These are phyloP conservation scores for Venturia oleaginea DNA, from an alignment of 2,329 filamentous ascomycete genomes.

Conservation along the genomic window DNA sequence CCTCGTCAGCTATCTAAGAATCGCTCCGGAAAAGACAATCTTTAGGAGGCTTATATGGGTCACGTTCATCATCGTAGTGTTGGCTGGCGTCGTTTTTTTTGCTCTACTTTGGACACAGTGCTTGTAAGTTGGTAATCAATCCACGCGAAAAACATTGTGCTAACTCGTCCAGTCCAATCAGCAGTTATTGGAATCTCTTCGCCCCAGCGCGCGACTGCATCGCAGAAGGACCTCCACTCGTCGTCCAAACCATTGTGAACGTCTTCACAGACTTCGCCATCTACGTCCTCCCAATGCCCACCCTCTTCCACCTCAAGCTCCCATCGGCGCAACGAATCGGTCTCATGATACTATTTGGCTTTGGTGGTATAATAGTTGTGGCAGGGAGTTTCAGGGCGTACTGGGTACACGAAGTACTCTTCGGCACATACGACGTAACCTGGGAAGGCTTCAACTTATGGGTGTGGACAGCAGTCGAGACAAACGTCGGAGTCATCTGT, in stretches of 20 bases:
- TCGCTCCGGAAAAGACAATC: constrained; percentile 30
- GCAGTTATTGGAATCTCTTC: constrained; percentile 14
- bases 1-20: constrained; percentile 30
- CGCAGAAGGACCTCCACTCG: constrained; percentile 12
- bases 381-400: constrained; percentile 12
- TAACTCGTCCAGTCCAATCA: constrained; percentile 4
- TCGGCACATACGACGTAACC: constrained; percentile 13
- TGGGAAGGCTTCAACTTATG: constrained; percentile 13
- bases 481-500: constrained; percentile 13
- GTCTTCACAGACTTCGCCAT: constrained; percentile 13
- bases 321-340: constrained; percentile 10
- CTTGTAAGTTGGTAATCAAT: constrained; percentile 4
- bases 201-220: constrained; percentile 6
- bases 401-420: constrained; percentile 11
- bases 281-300: constrained; percentile 13
- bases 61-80: constrained; percentile 26
- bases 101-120: constrained; percentile 25
- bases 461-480: constrained; percentile 14
- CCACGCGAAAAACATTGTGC: background rate
- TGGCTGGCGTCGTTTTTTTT: constrained; percentile 27
- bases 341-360: constrained; percentile 13
- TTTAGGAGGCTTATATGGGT: constrained; percentile 30
- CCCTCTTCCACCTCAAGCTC: constrained; percentile 12
- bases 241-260: constrained; percentile 11
- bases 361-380: constrained; percentile 13